A percentile compares a stretch with the other conserved stretches of the same genome.
These are phyloP conservation scores for Hyaloscypha hepaticicola DNA, from an alignment of 495 filamentous ascomycete genomes.

Conservation along the genomic window DNA sequence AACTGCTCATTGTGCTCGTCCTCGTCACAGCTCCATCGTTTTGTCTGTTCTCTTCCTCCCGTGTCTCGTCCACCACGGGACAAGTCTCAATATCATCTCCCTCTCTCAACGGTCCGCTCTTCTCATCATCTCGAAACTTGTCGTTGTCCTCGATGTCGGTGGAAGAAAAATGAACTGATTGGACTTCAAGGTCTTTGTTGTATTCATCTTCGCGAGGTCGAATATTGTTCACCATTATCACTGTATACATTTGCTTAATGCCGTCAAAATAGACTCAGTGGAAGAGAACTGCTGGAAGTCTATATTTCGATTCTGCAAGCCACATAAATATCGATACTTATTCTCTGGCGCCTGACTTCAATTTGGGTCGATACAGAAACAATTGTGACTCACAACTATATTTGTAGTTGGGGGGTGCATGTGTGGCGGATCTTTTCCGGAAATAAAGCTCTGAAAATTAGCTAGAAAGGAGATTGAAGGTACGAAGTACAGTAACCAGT, in stretches of 20 bases:
- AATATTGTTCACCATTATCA: neutral
- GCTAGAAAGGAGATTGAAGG: too few relatives aligned
- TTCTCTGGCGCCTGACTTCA: too few relatives aligned
- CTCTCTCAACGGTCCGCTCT: neutral
- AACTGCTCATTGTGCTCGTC: conserved; percentile 41
- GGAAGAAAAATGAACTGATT: neutral
- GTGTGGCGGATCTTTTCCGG: too few relatives aligned
- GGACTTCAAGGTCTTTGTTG: neutral
- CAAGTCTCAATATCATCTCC: neutral
- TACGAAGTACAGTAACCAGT: too few relatives aligned
- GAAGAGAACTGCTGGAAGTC: neutral
- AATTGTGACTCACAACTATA: too few relatives aligned
- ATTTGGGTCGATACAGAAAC: too few relatives aligned
- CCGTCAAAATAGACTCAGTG: neutral
- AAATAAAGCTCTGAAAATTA: too few relatives aligned
- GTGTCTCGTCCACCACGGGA: neutral
- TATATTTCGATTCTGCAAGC: too few relatives aligned
- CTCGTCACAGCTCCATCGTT: conserved; percentile 30
- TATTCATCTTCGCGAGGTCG: neutral
- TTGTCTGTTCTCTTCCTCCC: neutral
- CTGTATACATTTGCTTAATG: neutral
- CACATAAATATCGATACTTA: too few relatives aligned
- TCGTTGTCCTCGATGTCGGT: neutral
- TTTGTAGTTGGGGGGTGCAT: too few relatives aligned
- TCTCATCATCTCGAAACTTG: neutral